phyloP scores from a whole-genome alignment of 2,329 filamentous ascomycete genomes.

The Nannizziopsis arthrosporioides region DNA sequence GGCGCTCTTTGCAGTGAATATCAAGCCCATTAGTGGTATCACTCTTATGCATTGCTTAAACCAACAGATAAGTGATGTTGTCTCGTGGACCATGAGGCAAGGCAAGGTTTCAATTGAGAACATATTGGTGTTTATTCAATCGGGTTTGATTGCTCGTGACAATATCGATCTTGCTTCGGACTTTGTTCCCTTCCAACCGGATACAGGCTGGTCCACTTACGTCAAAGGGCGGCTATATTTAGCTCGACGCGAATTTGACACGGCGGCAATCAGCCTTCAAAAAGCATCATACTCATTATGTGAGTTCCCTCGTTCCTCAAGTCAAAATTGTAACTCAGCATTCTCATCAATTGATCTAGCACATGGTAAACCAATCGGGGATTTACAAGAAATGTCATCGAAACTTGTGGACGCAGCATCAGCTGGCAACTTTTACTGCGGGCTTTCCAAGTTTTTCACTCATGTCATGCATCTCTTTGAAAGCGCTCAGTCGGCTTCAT shows the following conservation, averaged over 20 bases:
- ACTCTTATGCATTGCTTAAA: slow-evolving; percentile 35
- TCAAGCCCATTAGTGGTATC: slow-evolving; percentile 31
- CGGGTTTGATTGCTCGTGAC: slow-evolving; percentile 56
- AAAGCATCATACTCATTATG: slow-evolving; percentile 73
- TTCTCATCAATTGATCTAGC: slow-evolving; percentile 21
- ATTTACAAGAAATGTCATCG: slow-evolving; percentile 37
- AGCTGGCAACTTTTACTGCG: slow-evolving; percentile 55
- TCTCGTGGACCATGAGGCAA: slow-evolving; percentile 39
- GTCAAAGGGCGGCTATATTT: slow-evolving; percentile 72
- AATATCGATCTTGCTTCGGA: slow-evolving; percentile 54
- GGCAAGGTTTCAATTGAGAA: slow-evolving; percentile 46
- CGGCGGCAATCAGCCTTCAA: slow-evolving; percentile 64
- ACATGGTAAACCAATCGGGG: slow-evolving; percentile 35
- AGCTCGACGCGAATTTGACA: slow-evolving; percentile 58
- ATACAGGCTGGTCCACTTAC: slow-evolving; percentile 55
- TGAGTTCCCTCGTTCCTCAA: slow-evolving; percentile 38
- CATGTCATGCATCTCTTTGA: slow-evolving; percentile 80
- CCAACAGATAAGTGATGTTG: slow-evolving; percentile 33
- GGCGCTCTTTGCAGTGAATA: slow-evolving; percentile 35
- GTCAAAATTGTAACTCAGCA: slow-evolving; percentile 1
- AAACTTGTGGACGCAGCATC: slow-evolving; percentile 67
- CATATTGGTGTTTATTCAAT: slow-evolving; percentile 55
- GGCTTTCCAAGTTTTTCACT: slow-evolving; percentile 71
- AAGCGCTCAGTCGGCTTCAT: slow-evolving; percentile 60
- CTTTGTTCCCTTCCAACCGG: slow-evolving; percentile 54